Evolutionary conservation across 345 rosid genomes (phyloP), one percentile per base, ranked within the genome.

Genomic region (Limnanthes douglasii): DNA sequence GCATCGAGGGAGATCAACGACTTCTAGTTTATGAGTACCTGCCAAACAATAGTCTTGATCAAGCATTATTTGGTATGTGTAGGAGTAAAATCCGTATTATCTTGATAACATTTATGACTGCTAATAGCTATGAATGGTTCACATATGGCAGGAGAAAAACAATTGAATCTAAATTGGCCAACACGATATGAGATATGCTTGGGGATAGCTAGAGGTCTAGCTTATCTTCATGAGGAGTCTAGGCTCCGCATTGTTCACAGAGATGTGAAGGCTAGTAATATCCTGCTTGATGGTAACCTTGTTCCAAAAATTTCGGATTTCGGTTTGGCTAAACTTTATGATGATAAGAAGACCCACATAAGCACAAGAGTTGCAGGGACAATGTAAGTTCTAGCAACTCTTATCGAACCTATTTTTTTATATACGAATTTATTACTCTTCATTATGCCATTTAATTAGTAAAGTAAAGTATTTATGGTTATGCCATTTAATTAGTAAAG

Each of bases 21-120:
- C 51, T 73, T 47, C 7, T 76, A 36, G 57, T 73, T 4, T 81
- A 81, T 9, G 80, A 80, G 6, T 76, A 58, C 26, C 50, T 68
- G 64, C 53, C 61, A 8, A 40, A 60, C 43, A 43, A 51, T 31
- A 64, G 75, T 42, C 44, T 69, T 41, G 75, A 69, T 31, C 12
- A 57, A 1, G 50, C 43, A 35, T 31, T 69, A 12, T 61, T 64
- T 40, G 62, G 75, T 69, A 39, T 49, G 61, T 1, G 14, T 15
- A 35, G 14, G 29, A 46, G 19, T 46, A 8, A 34, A 21, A 39
- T 46, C 33, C 38, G 21, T 25, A 15, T 47, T 3, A 6, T n/a
- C 34, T 27, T 18, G 20, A 16, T 9, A 38, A 21, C 3, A 3
- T 17, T 37, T 24, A 33, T 10, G 16, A 12, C 30, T 44, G 16